Percentiles rank a stretch among this genome's conserved stretches.
phyloP scores from a whole-genome alignment of 331 rosid genomes.

The Saraca asoca region DNA sequence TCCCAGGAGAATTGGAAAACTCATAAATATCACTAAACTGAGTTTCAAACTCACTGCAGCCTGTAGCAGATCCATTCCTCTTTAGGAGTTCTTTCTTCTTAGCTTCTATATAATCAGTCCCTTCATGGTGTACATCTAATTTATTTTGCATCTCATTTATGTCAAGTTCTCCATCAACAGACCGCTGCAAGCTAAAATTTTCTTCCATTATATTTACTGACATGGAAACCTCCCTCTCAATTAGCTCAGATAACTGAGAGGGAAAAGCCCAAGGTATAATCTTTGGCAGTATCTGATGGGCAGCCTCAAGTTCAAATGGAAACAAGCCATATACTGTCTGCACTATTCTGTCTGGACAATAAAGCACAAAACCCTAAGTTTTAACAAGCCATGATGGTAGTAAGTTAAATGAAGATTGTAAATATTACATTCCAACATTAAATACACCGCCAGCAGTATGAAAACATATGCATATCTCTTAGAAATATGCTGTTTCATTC shows the following conservation, averaged over 20 bases:
- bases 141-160: conserved; percentile 40
- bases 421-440: conserved; percentile 18
- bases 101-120: conserved; percentile 50
- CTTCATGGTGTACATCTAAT: conserved; percentile 38
- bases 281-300: conserved; percentile 74
- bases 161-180: conserved; percentile 44
- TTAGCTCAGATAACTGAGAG: conserved; percentile 67
- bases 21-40: conserved; percentile 51
- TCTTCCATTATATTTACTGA: conserved; percentile 53
- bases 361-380: conserved; percentile 26
- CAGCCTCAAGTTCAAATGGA: conserved; percentile 74
- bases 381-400: conserved; percentile 21
- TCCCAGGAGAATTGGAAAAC: conserved; percentile 54
- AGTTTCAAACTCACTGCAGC: conserved; percentile 53
- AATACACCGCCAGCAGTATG: no score
- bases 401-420: conserved; percentile 8
- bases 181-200: conserved; percentile 41
- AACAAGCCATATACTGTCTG: conserved; percentile 49
- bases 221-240: conserved; percentile 61
- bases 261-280: conserved; percentile 88
- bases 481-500: conserved; percentile 12
- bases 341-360: conserved; percentile 53
- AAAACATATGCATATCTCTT: not conserved
- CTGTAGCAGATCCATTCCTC: conserved; percentile 64
- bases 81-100: conserved; percentile 78